These are phyloP conservation scores for Aspergillus awamori DNA, from an alignment of 2,329 filamentous ascomycete genomes.

Conservation along the genomic window DNA sequence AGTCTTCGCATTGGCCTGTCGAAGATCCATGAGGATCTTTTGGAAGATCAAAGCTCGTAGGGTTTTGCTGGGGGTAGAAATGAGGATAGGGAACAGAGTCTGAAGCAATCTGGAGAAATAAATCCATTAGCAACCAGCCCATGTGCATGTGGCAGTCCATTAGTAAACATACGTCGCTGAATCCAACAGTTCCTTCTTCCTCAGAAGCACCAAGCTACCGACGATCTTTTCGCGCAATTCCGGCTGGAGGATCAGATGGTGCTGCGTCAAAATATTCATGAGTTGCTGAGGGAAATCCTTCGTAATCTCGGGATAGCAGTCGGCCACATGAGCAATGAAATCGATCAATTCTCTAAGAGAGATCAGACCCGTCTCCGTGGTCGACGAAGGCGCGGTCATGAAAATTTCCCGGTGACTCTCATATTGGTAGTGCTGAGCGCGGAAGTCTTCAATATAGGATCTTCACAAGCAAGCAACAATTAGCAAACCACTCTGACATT, in stretches of 20 bases:
- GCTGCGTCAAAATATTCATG: conserved; percentile 75
- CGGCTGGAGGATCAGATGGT: conserved; percentile 79
- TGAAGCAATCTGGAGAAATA: conserved; percentile 64
- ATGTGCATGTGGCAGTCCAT: neutral
- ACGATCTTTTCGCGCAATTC: conserved; percentile 95
- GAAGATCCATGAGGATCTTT: conserved; percentile 89
- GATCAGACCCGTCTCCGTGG: conserved; percentile 75
- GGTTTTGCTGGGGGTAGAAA: conserved; percentile 88
- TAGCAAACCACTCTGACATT: conserved; percentile 51
- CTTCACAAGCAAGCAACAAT: conserved; percentile 44
- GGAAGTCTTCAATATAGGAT: conserved; percentile 88
- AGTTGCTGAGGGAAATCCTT: conserved; percentile 77
- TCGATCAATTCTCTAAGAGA: conserved; percentile 91
- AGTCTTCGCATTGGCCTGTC: conserved; percentile 81
- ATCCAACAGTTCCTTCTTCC: conserved; percentile 90
- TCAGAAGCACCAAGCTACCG: conserved; percentile 80
- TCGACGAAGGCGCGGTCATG: conserved; percentile 76
- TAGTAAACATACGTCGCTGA: conserved; percentile 61
- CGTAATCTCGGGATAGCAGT: conserved; percentile 86
- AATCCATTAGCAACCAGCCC: conserved; percentile 2
- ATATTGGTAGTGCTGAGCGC: conserved; percentile 88
- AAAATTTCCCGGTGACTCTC: conserved; percentile 90
- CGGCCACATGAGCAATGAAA: conserved; percentile 88
- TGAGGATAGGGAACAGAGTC: conserved; percentile 90
- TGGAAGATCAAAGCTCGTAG: conserved; percentile 80